phyloP scores from a whole-genome alignment of 805 yeast species.

The Candida nitratophila region DNA sequence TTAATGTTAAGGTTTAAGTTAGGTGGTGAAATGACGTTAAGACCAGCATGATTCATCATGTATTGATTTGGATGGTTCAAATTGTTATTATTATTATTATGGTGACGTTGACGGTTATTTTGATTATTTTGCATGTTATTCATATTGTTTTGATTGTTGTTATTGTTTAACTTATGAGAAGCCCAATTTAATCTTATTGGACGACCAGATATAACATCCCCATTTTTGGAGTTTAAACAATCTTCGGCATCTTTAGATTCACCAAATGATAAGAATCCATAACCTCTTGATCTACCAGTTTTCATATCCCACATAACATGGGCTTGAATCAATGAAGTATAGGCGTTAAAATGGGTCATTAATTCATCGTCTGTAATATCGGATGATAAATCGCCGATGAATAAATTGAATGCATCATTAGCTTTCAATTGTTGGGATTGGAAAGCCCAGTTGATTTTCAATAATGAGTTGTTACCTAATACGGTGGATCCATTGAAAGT shows the following conservation, averaged over 20 bases:
- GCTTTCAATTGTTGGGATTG: constrained; percentile 65
- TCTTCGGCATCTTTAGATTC: constrained; percentile 62
- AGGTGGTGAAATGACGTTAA: constrained; percentile 5
- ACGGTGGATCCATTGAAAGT: constrained; percentile 48
- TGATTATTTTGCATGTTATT: constrained; percentile 7
- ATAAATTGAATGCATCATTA: constrained; percentile 56
- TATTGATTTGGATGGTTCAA: not conserved
- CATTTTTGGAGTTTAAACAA: constrained; percentile 70
- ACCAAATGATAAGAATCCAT: constrained; percentile 79
- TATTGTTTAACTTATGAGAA: constrained; percentile 49
- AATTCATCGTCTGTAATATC: constrained; percentile 78
- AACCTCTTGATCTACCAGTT: constrained; percentile 85
- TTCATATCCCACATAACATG: constrained; percentile 98
- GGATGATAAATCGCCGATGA: constrained; percentile 79
- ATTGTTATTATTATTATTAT: not conserved
- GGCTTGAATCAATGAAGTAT: constrained; percentile 61
- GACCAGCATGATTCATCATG: not conserved
- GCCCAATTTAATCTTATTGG: constrained; percentile 88
- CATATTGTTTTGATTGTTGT: constrained; percentile 1
- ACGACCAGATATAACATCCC: constrained; percentile 64
- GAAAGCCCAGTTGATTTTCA: constrained; percentile 76
- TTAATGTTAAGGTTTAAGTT: constrained; percentile 7
- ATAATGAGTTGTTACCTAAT: constrained; percentile 41
- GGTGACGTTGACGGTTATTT: constrained; percentile 1
- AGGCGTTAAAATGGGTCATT: constrained; percentile 43